These are phyloP conservation scores for Fragaria vesca DNA, from an alignment of 306 rosid genomes.

Conservation along the genomic window DNA sequence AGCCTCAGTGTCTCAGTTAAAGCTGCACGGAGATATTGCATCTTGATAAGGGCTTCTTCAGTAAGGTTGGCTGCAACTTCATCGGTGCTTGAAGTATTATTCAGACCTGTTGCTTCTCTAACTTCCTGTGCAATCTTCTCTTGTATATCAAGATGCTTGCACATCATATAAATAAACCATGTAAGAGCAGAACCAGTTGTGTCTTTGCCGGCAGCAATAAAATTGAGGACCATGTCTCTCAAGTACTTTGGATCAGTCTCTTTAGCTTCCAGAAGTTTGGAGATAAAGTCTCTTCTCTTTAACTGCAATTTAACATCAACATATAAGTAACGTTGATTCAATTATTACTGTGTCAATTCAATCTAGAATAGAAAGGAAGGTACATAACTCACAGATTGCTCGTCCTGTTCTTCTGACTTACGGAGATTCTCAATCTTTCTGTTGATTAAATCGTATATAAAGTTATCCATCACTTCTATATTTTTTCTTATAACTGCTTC, in stretches of 20 bases:
- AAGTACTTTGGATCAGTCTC: background rate
- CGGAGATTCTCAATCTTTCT: background rate
- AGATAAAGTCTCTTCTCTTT: background rate
- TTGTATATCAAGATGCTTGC: background rate
- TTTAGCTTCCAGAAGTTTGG: background rate
- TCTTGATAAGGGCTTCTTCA: background rate
- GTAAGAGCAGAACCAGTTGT: background rate
- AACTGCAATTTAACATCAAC: background rate
- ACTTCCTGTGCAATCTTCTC: background rate
- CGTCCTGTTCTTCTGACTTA: background rate
- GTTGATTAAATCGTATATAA: background rate
- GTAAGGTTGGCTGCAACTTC: background rate
- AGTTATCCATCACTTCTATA: background rate
- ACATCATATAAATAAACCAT: constrained; percentile 1
- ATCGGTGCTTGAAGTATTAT: background rate
- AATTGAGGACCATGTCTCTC: background rate
- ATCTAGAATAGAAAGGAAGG: background rate
- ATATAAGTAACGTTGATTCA: background rate
- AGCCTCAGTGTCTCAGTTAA: background rate
- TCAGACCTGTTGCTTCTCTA: background rate
- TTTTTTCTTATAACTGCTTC: background rate
- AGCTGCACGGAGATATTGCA: background rate
- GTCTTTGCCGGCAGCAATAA: background rate
- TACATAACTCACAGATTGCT: background rate
- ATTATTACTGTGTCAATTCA: background rate